Evolutionary conservation across 139 green algal genomes (phyloP).

Genomic region (Coccomyxa sp.): DNA sequence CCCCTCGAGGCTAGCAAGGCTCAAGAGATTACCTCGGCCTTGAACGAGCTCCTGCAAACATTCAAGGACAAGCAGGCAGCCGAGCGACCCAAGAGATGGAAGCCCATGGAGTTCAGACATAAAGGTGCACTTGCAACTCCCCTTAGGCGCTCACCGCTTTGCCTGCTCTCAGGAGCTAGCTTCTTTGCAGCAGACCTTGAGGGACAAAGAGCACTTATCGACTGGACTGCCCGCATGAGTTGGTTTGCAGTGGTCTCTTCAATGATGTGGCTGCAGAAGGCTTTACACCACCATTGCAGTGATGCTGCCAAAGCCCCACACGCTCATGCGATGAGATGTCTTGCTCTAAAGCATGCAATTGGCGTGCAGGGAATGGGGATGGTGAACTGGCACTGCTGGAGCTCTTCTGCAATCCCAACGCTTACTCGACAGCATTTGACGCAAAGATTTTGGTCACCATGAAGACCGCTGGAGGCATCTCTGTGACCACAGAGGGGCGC

Average conservation of each 20-base stretch:
- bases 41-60: constrained; percentile 55
- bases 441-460: constrained; percentile 67
- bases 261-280: background rate
- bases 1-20: constrained; percentile 39
- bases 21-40: constrained; percentile 28
- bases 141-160: too few relatives aligned
- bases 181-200: too few relatives aligned
- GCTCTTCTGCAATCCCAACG: constrained; percentile 83
- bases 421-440: constrained; percentile 66
- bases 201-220: background rate
- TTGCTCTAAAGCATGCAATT: background rate
- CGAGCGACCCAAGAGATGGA: constrained; percentile 50
- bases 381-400: constrained; percentile 38
- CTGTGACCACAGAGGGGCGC: constrained; percentile 40
- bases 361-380: background rate
- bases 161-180: too few relatives aligned
- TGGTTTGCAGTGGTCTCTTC: background rate
- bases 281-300: too few relatives aligned
- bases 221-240: constrained; percentile 3
- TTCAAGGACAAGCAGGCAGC: constrained; percentile 68
- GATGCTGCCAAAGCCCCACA: background rate
- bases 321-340: background rate
- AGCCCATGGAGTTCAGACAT: constrained; percentile 49
- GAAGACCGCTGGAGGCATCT: constrained; percentile 31
- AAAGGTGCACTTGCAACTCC: too few relatives aligned